A percentile compares a stretch with the other conserved stretches of the same genome.
phyloP scores from a whole-genome alignment of 1,284 basidiomycete species.

The Melampsora americana region DNA sequence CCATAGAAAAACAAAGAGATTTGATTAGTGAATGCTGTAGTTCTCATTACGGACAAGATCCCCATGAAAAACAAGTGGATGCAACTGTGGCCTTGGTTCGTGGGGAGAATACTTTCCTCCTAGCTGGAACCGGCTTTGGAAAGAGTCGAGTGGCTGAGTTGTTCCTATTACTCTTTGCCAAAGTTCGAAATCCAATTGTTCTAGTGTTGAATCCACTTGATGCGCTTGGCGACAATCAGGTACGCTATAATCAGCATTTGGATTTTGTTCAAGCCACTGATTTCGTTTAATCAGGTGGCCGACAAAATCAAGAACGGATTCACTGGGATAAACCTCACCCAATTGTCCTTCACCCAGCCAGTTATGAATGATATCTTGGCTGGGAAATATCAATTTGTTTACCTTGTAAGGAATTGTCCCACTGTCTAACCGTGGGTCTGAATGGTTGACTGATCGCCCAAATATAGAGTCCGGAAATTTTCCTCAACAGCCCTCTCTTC shows the following conservation, averaged over 20 bases:
- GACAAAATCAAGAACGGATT: not conserved
- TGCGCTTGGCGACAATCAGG: not conserved
- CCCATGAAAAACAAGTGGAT: not conserved
- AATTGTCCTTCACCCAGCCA: not conserved
- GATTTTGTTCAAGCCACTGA: too few relatives aligned
- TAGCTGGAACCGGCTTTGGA: not conserved
- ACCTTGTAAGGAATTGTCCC: not conserved
- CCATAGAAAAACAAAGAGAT: too few relatives aligned
- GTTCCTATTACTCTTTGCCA: not conserved
- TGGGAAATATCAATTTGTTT: not conserved
- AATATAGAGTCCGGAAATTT: not conserved
- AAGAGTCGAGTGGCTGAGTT: not conserved
- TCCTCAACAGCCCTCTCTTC: not conserved
- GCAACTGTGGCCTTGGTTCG: not conserved
- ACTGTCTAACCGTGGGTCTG: not conserved
- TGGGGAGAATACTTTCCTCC: not conserved
- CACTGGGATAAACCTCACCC: not conserved
- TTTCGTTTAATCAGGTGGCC: not conserved
- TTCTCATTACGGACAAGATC: too few relatives aligned
- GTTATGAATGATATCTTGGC: not conserved
- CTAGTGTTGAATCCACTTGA: not conserved
- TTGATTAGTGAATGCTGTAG: too few relatives aligned
- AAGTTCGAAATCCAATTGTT: not conserved
- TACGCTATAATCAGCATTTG: too few relatives aligned
- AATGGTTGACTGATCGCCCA: too few relatives aligned